Conservation (phyloP, 208 protist species). For the Crithidia mellificae region DNA sequence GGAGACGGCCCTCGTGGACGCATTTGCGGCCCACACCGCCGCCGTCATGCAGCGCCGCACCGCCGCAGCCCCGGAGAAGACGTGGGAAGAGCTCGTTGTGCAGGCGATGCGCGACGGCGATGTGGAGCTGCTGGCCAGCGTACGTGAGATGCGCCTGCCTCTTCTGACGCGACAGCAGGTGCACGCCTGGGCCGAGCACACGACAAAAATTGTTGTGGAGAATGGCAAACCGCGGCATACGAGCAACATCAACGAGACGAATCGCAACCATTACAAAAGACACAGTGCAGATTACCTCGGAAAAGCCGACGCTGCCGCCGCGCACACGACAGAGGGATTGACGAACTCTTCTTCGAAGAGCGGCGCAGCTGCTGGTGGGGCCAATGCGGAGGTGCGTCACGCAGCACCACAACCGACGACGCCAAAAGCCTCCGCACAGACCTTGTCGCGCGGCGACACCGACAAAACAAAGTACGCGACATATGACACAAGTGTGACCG, state of each 20-base stretch:
- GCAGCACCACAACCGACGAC: too few relatives aligned
- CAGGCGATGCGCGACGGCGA: slow-evolving; percentile 9
- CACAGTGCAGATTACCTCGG: background rate
- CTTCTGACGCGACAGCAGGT: slow-evolving; percentile 9
- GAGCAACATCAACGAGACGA: too few relatives aligned
- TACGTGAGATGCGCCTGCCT: background rate
- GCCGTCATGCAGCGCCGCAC: background rate
- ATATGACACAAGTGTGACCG: background rate
- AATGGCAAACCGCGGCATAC: too few relatives aligned
- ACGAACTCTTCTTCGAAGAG: slow-evolving; percentile 3
- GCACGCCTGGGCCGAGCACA: slow-evolving; percentile 11
- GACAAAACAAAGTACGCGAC: background rate
- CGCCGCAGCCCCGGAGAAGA: background rate
- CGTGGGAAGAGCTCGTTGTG: slow-evolving; percentile 14
- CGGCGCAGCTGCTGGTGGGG: too few relatives aligned
- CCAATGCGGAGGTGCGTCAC: background rate
- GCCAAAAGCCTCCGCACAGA: background rate
- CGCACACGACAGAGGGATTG: background rate
- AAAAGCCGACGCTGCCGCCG: too few relatives aligned
- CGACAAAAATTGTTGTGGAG: background rate
- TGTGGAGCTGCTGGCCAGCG: background rate
- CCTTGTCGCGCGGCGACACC: background rate
- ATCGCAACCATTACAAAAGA: background rate
- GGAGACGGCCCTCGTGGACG: slow-evolving; percentile 4
- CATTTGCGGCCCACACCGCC: slow-evolving; percentile 1